Percentiles rank a stretch among this genome's conserved stretches.
Conservation (phyloP, 1,284 basidiomycete species). For the Ceratobasidium sp. region DNA sequence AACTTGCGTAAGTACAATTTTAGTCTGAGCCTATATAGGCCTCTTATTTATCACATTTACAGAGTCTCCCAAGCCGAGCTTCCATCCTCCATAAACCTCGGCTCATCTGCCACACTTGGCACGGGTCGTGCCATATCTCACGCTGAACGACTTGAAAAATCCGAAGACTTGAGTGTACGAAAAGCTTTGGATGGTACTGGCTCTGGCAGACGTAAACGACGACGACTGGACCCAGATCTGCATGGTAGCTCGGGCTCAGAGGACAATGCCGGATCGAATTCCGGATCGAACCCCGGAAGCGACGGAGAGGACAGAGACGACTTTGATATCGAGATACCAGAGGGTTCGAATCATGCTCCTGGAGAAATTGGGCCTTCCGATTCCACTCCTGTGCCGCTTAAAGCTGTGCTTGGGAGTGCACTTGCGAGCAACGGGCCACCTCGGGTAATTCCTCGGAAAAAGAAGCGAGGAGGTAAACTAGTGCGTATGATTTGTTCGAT, state of each 20-base stretch:
- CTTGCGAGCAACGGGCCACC: slow-evolving; percentile 3
- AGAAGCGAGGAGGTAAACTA: slow-evolving; percentile 25
- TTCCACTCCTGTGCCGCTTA: neutral
- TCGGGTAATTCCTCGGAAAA: slow-evolving; percentile 24
- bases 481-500: neutral
- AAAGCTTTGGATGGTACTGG: slow-evolving; percentile 64
- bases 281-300: slow-evolving; percentile 22
- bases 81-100: slow-evolving; percentile 69
- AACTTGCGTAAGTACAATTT: slow-evolving; percentile 72
- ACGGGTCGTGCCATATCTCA: slow-evolving; percentile 74
- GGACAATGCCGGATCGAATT: slow-evolving; percentile 21
- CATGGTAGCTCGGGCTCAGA: slow-evolving; percentile 27
- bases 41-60: slow-evolving; percentile 36
- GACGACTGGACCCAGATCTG: slow-evolving; percentile 29
- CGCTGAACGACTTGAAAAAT: slow-evolving; percentile 68
- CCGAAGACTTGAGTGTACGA: slow-evolving; percentile 72
- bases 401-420: slow-evolving; percentile 26
- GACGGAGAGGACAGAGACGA: slow-evolving; percentile 60
- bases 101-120: slow-evolving; percentile 83
- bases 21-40: neutral
- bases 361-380: neutral
- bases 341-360: neutral
- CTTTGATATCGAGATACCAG: neutral
- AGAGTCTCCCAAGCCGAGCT: slow-evolving; percentile 81
- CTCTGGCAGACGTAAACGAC: slow-evolving; percentile 39